Evolutionary conservation across 139 green algal species (phyloP).

Genomic region (Zygnema cylindricum): DNA sequence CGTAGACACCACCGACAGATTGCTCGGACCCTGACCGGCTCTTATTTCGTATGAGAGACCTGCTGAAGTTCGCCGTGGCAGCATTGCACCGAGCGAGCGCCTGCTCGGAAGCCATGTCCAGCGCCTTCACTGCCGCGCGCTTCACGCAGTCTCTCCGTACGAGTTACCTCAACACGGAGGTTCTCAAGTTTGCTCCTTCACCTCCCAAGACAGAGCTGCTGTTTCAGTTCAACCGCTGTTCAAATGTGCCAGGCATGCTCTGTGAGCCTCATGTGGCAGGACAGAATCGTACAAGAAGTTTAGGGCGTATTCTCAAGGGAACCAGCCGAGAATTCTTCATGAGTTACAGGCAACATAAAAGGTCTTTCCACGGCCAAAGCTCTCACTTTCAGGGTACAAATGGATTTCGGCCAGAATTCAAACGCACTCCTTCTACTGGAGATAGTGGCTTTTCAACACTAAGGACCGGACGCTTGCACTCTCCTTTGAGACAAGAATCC

Average conservation of each 20-base stretch:
- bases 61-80: too few relatives aligned
- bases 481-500: background rate
- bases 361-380: background rate
- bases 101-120: background rate
- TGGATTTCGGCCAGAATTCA: background rate
- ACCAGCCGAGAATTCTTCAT: background rate
- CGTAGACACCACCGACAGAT: too few relatives aligned
- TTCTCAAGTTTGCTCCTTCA: background rate
- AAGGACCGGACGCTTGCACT: background rate
- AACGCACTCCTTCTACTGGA: background rate
- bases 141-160: background rate
- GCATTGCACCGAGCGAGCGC: too few relatives aligned
- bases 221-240: background rate
- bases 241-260: background rate
- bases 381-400: background rate
- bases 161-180: background rate
- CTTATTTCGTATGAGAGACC: too few relatives aligned
- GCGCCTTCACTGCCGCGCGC: too few relatives aligned
- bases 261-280: background rate
- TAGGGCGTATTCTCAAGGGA: background rate
- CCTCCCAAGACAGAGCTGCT: too few relatives aligned
- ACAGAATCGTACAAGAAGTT: background rate
- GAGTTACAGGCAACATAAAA: background rate
- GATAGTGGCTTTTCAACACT: background rate
- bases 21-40: too few relatives aligned